phyloP scores from a whole-genome alignment of 176 grass and related monocot species.

The Juncus inflexus region DNA sequence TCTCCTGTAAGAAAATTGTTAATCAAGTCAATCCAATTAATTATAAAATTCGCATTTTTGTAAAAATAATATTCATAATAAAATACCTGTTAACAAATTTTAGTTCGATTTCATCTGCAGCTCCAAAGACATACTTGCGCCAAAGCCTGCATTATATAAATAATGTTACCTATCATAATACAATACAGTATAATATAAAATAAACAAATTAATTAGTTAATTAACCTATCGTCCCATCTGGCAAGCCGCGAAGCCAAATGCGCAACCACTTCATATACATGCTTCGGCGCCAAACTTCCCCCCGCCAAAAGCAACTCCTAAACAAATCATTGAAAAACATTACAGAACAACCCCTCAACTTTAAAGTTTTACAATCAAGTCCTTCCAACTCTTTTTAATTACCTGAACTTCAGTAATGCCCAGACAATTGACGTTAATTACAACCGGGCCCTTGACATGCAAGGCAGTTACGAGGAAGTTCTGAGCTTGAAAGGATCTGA shows the following conservation, averaged over 20 bases:
- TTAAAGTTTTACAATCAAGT: not conserved
- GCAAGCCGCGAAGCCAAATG: conserved; percentile 52
- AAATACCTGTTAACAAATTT: conserved; percentile 61
- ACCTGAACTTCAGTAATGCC: conserved; percentile 59
- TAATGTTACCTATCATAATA: no score
- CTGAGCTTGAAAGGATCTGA: conserved; percentile 50
- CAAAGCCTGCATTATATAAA: conserved; percentile 49
- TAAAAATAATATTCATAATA: not conserved
- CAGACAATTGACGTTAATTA: conserved; percentile 33
- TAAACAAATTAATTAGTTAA: no score
- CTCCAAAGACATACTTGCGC: conserved; percentile 49
- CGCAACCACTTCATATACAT: conserved; percentile 50
- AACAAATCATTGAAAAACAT: not conserved
- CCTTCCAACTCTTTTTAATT: not conserved
- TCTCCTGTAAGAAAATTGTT: conserved; percentile 31
- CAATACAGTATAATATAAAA: no score
- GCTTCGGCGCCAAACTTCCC: conserved; percentile 37
- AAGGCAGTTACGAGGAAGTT: conserved; percentile 54
- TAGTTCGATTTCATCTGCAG: conserved; percentile 53
- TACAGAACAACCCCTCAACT: no score
- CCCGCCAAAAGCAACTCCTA: conserved; percentile 51
- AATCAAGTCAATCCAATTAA: not conserved
- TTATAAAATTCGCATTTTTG: not conserved
- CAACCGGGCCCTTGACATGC: conserved; percentile 45
- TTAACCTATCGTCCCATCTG: conserved; percentile 52